Conservation (phyloP, 1,284 basidiomycete species). For the Hortiboletus rubellus region DNA sequence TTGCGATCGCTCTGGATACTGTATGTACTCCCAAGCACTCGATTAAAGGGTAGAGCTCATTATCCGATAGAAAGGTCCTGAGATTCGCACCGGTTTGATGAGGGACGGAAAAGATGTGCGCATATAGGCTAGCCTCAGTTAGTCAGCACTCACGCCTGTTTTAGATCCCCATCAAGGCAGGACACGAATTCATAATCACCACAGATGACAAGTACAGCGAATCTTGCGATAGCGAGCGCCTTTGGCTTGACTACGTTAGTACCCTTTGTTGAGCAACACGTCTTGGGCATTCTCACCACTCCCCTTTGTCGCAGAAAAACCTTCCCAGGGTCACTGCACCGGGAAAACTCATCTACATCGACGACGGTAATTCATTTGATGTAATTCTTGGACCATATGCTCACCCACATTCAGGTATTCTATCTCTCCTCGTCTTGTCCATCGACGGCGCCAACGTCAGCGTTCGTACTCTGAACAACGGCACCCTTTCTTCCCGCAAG, state of each 20-base stretch:
- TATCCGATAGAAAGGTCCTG: slow-evolving; percentile 85
- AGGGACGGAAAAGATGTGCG: slow-evolving; percentile 76
- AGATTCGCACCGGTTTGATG: slow-evolving; percentile 98
- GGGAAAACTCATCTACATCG: slow-evolving; percentile 96
- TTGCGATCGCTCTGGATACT: slow-evolving; percentile 98
- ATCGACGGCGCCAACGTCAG: slow-evolving; percentile 80
- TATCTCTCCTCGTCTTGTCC: slow-evolving; percentile 89
- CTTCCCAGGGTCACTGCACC: slow-evolving; percentile 93
- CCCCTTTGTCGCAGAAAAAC: slow-evolving; percentile 61
- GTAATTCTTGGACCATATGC: not conserved
- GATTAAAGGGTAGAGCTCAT: slow-evolving; percentile 16
- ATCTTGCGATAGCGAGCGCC: slow-evolving; percentile 75
- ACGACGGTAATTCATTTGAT: slow-evolving; percentile 70
- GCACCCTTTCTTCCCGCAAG: slow-evolving; percentile 93
- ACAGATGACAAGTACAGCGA: slow-evolving; percentile 85
- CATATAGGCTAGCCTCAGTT: slow-evolving; percentile 13
- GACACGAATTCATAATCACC: slow-evolving; percentile 93
- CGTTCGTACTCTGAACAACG: slow-evolving; percentile 93
- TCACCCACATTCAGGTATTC: slow-evolving; percentile 58
- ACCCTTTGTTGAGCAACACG: slow-evolving; percentile 10
- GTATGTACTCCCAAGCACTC: slow-evolving; percentile 42
- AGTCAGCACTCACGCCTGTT: slow-evolving; percentile 11
- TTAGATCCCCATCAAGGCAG: slow-evolving; percentile 81
- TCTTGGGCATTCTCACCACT: slow-evolving; percentile 10
- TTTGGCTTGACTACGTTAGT: slow-evolving; percentile 91